Evolutionary conservation across 2,329 filamentous ascomycete species (phyloP).

Genomic region (Fusarium sp.): DNA sequence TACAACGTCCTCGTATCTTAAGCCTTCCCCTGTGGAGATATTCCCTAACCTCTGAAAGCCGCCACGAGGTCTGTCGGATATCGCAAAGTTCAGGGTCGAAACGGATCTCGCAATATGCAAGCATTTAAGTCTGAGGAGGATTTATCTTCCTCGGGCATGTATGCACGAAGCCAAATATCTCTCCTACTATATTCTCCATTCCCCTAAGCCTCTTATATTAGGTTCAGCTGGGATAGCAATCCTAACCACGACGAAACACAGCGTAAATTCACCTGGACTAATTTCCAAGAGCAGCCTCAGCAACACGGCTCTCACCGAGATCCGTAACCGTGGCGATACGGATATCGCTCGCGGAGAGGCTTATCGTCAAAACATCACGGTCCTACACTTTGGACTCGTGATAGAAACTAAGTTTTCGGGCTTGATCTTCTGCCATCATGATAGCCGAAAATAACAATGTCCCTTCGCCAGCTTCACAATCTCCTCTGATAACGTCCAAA

Average conservation of each 20-base stretch:
- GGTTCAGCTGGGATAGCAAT: fast-evolving
- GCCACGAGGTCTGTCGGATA: background rate
- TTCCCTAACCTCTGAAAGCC: background rate
- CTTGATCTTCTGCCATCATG: background rate
- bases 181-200: background rate
- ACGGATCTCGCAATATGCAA: background rate
- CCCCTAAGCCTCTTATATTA: no score
- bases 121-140: no score
- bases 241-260: background rate
- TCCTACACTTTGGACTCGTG: background rate
- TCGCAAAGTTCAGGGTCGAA: background rate
- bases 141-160: fast-evolving
- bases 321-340: background rate
- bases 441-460: background rate
- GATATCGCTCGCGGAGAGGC: background rate
- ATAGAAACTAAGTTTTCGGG: background rate
- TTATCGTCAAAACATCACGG: background rate
- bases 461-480: background rate
- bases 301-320: background rate
- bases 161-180: background rate
- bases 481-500: no score
- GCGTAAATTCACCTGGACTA: background rate
- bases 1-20: background rate
- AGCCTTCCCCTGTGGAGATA: background rate
- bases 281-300: background rate